Base-by-base conservation (phyloP, 1,284 basidiomycete genomes). In the Cutaneotrichosporon mucoides region DNA sequence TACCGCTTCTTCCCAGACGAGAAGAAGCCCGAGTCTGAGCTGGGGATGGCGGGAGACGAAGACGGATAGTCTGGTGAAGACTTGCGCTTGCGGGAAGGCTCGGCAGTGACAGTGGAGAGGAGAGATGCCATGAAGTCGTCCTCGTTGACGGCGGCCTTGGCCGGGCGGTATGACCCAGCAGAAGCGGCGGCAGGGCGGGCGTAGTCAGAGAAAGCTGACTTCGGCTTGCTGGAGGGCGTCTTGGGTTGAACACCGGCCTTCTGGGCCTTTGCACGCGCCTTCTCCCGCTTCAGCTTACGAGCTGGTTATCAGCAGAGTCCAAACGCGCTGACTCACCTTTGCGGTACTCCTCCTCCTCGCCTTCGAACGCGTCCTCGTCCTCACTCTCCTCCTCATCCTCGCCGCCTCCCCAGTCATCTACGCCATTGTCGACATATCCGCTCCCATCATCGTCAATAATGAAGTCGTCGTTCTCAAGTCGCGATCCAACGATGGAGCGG, bases 371-470 rank as follows among this genome's bases (percentile, higher is more conserved):
- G 49, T 79, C 74, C 59, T 78, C 71, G 40, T 77, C 76, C 56
- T 79, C 77, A 43, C 71, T 73, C 49, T 76, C 72, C 46, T 79
- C 77, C 12, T 72, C 72, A 35, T 72, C 69, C n/a, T 66, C 70
- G 12, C 80, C 82, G 44, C 83, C 84, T 24, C 82, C 84, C 87
- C 91, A 97, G 69, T 95, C 93, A 66, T 98, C 94, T 84, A 91
- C 87, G 5, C 96, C 96, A 70, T 96, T 90, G 78, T 99, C 96
- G 71, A 90, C 87, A 73, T 99, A 99, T 10, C 92, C 96, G 16
- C 83, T 85, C 0, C 89, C 84, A 55, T 94, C 93, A 79, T 99
- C 96, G 71, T 99, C 94, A 49, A 90, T 87, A 33, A 96, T 64
- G 66, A 99, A 99, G 77, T 99, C 95, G 70, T 97, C 92, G 67